Evolutionary conservation across 768 basidiomycete species (phyloP).

Genomic region (Tremella fuciformis): DNA sequence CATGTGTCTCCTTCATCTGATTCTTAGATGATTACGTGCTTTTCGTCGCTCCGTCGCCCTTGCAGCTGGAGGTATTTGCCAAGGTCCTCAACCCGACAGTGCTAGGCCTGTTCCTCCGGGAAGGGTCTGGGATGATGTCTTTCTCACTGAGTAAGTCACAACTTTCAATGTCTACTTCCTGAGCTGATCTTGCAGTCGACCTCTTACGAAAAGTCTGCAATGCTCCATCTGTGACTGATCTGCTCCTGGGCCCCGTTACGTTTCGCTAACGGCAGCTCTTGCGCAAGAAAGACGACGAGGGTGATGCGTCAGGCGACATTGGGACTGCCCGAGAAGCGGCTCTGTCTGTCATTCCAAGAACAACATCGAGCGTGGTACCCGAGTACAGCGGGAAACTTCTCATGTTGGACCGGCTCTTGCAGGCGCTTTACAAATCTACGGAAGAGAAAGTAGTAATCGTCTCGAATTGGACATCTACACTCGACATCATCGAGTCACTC

Average conservation of each 20-base stretch:
- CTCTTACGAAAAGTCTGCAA: conserved; percentile 86
- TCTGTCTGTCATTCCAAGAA: conserved; percentile 42
- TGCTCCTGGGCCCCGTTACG: background rate
- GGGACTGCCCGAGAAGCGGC: conserved; percentile 26
- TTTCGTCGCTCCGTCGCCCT: conserved; percentile 81
- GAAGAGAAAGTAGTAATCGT: conserved; percentile 88
- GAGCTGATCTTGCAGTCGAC: conserved; percentile 54
- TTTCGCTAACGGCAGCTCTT: conserved; percentile 20
- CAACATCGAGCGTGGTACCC: background rate
- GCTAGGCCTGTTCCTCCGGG: conserved; percentile 66
- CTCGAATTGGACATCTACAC: conserved; percentile 93
- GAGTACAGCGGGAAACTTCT: conserved; percentile 37
- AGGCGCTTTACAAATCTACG: conserved; percentile 55
- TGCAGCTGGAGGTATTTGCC: conserved; percentile 76
- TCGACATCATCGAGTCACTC: conserved; percentile 84
- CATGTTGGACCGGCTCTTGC: conserved; percentile 42
- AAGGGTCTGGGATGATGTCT: conserved; percentile 62
- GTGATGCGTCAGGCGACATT: conserved; percentile 56
- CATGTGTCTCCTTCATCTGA: conserved; percentile 2
- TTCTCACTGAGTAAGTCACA: conserved; percentile 34
- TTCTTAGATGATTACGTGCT: conserved; percentile 90
- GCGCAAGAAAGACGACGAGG: conserved; percentile 64
- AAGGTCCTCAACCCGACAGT: conserved; percentile 71
- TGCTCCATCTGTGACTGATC: conserved; percentile 67
- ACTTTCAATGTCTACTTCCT: conserved; percentile 1